Percentiles rank a stretch among this genome's conserved stretches.
Evolutionary conservation across 2,329 filamentous ascomycete species (phyloP).

Genomic region (Sporothrix brasiliensis): DNA sequence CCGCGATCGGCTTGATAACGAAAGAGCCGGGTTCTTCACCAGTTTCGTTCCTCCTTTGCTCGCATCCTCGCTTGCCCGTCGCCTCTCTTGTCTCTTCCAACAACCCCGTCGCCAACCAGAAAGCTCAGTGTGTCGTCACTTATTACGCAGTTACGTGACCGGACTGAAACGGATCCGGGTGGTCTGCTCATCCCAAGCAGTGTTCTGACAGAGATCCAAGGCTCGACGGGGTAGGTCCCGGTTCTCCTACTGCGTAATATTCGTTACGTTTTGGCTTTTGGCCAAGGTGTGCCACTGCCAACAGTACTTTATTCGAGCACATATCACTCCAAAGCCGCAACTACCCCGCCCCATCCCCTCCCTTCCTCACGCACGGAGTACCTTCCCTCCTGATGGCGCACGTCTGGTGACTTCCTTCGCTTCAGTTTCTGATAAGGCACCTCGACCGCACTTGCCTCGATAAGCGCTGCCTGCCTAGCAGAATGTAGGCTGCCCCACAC

Average conservation of each 20-base stretch:
- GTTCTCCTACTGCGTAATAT: background rate
- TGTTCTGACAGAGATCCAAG: constrained; percentile 2
- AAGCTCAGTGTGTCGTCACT: background rate
- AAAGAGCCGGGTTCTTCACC: background rate
- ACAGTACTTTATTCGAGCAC: background rate
- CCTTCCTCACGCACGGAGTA: background rate
- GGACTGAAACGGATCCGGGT: background rate
- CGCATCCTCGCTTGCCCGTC: background rate
- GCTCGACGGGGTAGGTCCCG: constrained; percentile 3
- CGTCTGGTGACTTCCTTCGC: constrained; percentile 16
- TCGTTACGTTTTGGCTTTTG: background rate
- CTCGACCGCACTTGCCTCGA: constrained; percentile 6
- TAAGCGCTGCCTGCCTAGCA: constrained; percentile 22
- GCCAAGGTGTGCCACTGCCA: background rate
- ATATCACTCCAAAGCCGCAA: constrained; percentile 7
- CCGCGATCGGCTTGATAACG: background rate
- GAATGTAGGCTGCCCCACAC: constrained; percentile 13
- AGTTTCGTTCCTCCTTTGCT: background rate
- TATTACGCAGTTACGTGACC: background rate
- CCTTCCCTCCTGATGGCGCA: background rate
- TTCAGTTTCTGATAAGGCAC: constrained; percentile 20
- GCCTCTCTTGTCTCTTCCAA: background rate
- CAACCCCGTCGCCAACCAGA: background rate
- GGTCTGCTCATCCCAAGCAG: constrained; percentile 5
- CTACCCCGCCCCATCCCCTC: constrained; percentile 19